Conservation (phyloP, 202 grass and related monocot species). For the Eragrostis tef region DNA sequence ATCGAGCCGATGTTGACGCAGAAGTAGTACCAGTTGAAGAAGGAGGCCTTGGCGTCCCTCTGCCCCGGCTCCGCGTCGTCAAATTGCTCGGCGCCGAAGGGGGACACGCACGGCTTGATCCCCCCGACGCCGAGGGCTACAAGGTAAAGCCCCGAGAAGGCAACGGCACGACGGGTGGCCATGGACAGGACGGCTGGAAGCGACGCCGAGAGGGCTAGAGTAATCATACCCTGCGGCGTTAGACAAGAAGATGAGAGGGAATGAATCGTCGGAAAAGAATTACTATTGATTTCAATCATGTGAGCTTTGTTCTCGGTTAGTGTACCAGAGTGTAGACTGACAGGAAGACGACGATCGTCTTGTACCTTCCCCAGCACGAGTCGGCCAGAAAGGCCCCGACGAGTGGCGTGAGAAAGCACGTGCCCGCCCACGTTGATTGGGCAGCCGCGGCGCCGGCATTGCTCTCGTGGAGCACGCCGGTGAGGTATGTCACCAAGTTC, state of each 20-base stretch:
- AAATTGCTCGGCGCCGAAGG: conserved; percentile 59
- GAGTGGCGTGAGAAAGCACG: conserved; percentile 3
- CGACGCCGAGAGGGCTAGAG: not conserved
- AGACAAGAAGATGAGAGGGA: not conserved
- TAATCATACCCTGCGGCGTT: not conserved
- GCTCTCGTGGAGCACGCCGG: not conserved
- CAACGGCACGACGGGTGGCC: not conserved
- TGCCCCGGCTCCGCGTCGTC: not conserved
- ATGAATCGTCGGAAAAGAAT: too few relatives aligned
- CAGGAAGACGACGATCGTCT: not conserved
- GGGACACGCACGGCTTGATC: conserved; percentile 44
- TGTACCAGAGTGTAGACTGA: not conserved
- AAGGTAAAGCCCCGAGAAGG: not conserved
- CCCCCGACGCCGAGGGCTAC: not conserved
- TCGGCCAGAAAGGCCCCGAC: not conserved
- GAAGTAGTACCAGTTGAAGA: conserved; percentile 3
- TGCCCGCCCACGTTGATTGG: not conserved
- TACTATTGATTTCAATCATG: too few relatives aligned
- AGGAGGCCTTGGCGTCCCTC: not conserved
- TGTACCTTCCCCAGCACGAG: not conserved
- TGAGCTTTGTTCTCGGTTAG: too few relatives aligned
- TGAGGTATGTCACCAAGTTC: conserved; percentile 22
- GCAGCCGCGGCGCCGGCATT: not conserved
- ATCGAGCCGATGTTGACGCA: not conserved
- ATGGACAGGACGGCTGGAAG: not conserved